Evolutionary conservation across 768 basidiomycete genomes (phyloP), one percentile per base, ranked within the genome.

Genomic region (Crepidotus variabilis): DNA sequence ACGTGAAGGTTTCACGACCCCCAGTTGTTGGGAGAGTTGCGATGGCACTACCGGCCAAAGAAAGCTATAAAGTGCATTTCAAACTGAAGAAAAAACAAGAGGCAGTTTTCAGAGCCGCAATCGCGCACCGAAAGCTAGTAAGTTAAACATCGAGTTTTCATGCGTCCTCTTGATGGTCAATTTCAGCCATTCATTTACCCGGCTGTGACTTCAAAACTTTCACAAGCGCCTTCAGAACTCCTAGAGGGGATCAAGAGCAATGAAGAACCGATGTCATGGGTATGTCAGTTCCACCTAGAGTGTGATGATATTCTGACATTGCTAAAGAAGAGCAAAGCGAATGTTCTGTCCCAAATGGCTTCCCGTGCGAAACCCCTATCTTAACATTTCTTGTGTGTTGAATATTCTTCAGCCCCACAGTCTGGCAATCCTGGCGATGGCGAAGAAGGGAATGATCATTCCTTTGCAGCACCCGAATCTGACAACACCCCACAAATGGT

Each of bases 401-500:
- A 28, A 2, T 43, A 11, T 43, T 20, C 39, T 11, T 2, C 11
- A 43, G 39, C 39, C 5, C 39, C 13, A 5, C 39, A 20, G 18
- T 43, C 39, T 43, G 3, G 13, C 14, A 14, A 43, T 14, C 39
- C 13, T 43, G 18, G 18, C 39, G 18, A 20, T 43, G 39, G 13
- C 28, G 22, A 46, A 34, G 22, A 23, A 16, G 46, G 22, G n/a
- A 65, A 60, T 54, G 63, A 43, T 3, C 67, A 68, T 20, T 20
- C 16, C 62, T 66, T 18, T 54, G 63, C 22, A 67, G 81, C 50
- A 69, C 57, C 43, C 56, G 75, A 21, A 50, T 63, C 28, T 43
- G 28, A 51, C 52, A 16, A 56, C 11, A n/a, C 46, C 1, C 55
- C 55, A n/a, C 43, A 14, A 21, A 22, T 49, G 11, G 50, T 51